Base-by-base conservation (phyloP, 208 protist species). In the Trichomonas tenax region DNA sequence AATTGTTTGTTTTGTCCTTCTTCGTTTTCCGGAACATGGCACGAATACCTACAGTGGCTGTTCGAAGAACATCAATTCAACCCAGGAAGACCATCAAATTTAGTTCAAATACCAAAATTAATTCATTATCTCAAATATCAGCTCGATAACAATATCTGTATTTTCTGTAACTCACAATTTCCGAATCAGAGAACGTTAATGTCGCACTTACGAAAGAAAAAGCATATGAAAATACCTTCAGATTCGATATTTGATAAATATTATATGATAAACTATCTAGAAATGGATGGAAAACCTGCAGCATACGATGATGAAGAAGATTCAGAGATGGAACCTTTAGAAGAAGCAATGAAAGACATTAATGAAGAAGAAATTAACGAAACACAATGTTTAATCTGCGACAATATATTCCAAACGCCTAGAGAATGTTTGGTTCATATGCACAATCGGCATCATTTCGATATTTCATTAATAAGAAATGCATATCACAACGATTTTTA, bases 21-120 rank as follows among this genome's bases (percentile, higher is more conserved):
- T 49, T 34, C 40, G 14, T 93, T 93, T 36, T 8, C 17, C 26
- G 86, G 86, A 34, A 93, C 86, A 93, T 93, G 44, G 40, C 86
- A 93, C 15, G 86, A 48, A 51, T 93, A 93, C 51, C 15, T 93
- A 0, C 86, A 93, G 38, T 93, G 86, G 86, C 9, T 58, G 9
- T 93, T 93, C 46, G 86, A 93, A 93, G 86, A 93, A 41, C 86
- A 93, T 51, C 86, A 93, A 51, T 93, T 93, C 86, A 93, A 93
- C 38, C 86, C 86, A 51, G 86, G 86, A 15, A 41, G 86, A 40
- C 86, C 86, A 34, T 48, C 86, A 23, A 93, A 93, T 93, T 26
- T 93, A 3, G 45, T 93, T 51, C 46, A 40, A 14, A 93, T 93
- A 34, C 86, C 86, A 58, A 1, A 93, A 38, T 36, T 93, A 38